Conservation (phyloP, 352 stramenopile genomes). For the Pythium rishiriense region DNA sequence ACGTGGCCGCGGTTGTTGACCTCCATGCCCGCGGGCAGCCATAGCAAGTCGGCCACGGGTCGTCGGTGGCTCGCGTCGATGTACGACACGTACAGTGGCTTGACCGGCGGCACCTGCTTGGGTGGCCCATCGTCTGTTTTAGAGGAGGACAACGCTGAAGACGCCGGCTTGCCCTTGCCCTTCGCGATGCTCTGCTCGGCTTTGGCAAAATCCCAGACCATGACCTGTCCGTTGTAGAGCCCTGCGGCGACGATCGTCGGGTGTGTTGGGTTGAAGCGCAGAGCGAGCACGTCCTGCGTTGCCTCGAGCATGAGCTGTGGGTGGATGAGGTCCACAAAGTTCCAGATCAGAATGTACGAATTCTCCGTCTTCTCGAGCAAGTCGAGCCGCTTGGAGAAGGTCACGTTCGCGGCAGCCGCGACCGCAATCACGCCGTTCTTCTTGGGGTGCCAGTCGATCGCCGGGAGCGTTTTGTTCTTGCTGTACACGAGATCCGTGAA, state of each 20-base stretch:
- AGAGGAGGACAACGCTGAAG: neutral
- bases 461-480: slow-evolving; percentile 89
- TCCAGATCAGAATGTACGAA: slow-evolving; percentile 93
- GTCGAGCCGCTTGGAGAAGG: slow-evolving; percentile 83
- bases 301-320: slow-evolving; percentile 92
- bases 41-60: slow-evolving; percentile 86
- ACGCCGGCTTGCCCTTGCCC: slow-evolving; percentile 43
- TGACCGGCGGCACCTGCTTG: slow-evolving; percentile 71
- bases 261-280: slow-evolving; percentile 89
- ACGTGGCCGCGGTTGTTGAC: slow-evolving; percentile 90
- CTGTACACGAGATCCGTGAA: slow-evolving; percentile 95
- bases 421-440: slow-evolving; percentile 89
- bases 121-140: slow-evolving; percentile 39
- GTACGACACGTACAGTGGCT: slow-evolving; percentile 77
- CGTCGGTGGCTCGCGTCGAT: slow-evolving; percentile 88
- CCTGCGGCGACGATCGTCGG: slow-evolving; percentile 82
- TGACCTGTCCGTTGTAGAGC: slow-evolving; percentile 87
- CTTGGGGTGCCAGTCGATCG: slow-evolving; percentile 91
- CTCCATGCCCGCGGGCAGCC: slow-evolving; percentile 83
- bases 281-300: slow-evolving; percentile 86
- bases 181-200: slow-evolving; percentile 65
- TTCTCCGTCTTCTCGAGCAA: slow-evolving; percentile 74
- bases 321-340: slow-evolving; percentile 94
- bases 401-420: slow-evolving; percentile 82
- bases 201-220: slow-evolving; percentile 91